Evolutionary conservation across 208 protist genomes (phyloP).

Genomic region (Lotmaria passim): DNA sequence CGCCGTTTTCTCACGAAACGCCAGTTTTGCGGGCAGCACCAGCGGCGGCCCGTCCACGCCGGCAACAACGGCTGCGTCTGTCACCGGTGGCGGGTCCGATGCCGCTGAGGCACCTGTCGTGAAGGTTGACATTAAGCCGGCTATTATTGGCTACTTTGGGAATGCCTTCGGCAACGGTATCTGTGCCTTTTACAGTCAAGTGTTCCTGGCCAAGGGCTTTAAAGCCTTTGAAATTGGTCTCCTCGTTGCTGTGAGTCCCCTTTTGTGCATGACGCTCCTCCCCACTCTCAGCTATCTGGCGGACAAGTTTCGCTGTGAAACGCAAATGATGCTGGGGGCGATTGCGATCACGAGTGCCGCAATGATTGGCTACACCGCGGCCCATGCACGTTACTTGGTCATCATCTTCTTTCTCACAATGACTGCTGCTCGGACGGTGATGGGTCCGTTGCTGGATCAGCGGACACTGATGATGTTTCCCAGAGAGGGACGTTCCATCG

Average conservation of each 20-base stretch:
- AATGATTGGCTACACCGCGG: constrained; percentile 26
- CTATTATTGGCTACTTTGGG: constrained; percentile 52
- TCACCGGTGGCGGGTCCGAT: neutral
- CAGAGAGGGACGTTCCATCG: constrained; percentile 19
- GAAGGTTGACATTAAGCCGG: constrained; percentile 7
- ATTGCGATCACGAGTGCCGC: constrained; percentile 13
- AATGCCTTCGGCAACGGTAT: constrained; percentile 45
- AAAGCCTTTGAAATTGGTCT: constrained; percentile 39
- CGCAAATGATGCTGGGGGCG: constrained; percentile 35
- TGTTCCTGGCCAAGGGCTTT: constrained; percentile 51
- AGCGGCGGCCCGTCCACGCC: neutral
- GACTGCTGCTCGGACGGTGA: constrained; percentile 29
- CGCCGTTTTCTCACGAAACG: constrained; percentile 17
- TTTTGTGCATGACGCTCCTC: constrained; percentile 44
- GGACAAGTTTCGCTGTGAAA: constrained; percentile 49
- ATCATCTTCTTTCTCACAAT: constrained; percentile 38
- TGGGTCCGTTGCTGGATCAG: constrained; percentile 56
- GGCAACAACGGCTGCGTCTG: neutral
- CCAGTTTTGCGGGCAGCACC: constrained; percentile 12
- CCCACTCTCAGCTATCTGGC: constrained; percentile 54
- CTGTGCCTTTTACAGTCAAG: constrained; percentile 38
- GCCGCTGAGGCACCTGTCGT: neutral
- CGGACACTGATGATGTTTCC: constrained; percentile 57
- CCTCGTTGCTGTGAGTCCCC: constrained; percentile 34
- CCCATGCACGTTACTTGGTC: neutral